Percentiles rank a stretch among this genome's conserved stretches.
Conservation (phyloP, 495 filamentous ascomycete genomes). For the Xylaria scruposa region DNA sequence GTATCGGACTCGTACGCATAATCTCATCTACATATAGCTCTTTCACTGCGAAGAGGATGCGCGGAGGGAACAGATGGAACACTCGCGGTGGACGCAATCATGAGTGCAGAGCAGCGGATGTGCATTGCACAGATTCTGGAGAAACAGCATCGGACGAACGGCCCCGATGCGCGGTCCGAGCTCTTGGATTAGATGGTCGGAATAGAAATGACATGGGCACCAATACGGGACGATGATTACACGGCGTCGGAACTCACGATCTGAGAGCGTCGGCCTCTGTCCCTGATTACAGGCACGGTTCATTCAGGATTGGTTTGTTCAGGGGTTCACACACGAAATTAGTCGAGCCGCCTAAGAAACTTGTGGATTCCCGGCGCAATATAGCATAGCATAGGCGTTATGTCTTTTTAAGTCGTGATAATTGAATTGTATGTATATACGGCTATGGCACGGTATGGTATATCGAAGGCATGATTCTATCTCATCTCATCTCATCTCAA, state of each 20-base stretch:
- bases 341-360: background rate
- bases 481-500: slow-evolving; percentile 14
- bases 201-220: background rate
- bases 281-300: background rate
- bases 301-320: background rate
- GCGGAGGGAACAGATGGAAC: background rate
- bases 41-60: background rate
- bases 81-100: background rate
- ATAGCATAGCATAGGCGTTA: slow-evolving; percentile 30
- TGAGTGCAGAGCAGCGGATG: background rate
- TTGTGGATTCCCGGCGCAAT: slow-evolving; percentile 13
- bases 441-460: slow-evolving; percentile 5
- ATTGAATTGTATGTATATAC: slow-evolving; percentile 16
- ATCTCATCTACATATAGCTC: background rate
- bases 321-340: background rate
- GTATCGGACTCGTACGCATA: too few relatives aligned
- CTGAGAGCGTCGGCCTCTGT: background rate
- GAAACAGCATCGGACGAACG: background rate
- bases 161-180: background rate
- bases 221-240: background rate
- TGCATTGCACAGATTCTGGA: background rate
- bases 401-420: slow-evolving; percentile 22
- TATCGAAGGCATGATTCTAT: slow-evolving; percentile 1
- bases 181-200: background rate
- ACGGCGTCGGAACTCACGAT: background rate